These are phyloP conservation scores for Nasturtium officinale DNA, from an alignment of 345 rosid species.

Conservation along the genomic window DNA sequence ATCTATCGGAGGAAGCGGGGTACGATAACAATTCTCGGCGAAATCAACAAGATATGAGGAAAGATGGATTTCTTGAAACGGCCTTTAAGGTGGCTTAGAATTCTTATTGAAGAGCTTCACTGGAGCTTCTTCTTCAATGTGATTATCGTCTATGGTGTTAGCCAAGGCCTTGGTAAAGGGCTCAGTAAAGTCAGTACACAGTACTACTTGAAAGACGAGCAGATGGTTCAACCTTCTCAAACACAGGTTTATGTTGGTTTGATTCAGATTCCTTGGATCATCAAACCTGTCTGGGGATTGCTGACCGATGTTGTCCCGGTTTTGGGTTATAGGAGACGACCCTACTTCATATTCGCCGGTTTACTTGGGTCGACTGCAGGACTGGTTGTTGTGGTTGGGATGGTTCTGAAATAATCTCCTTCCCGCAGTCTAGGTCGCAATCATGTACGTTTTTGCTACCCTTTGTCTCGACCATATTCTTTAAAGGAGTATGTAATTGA, in stretches of 20 bases:
- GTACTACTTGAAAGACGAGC: conserved; percentile 78
- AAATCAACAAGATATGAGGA: conserved; percentile 7
- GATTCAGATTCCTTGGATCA: conserved; percentile 64
- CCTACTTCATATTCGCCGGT: conserved; percentile 70
- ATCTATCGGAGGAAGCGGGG: conserved; percentile 32
- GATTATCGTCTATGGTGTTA: conserved; percentile 63
- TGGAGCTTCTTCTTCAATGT: conserved; percentile 76
- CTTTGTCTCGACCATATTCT: conserved; percentile 10
- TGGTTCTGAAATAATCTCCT: conserved; percentile 53
- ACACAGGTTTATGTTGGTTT: conserved; percentile 55
- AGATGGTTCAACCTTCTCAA: conserved; percentile 67
- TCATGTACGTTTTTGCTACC: conserved; percentile 43
- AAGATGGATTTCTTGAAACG: conserved; percentile 43
- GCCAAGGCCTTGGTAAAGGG: conserved; percentile 64
- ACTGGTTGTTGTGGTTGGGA: conserved; percentile 54
- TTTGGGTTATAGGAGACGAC: conserved; percentile 61
- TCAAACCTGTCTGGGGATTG: conserved; percentile 77
- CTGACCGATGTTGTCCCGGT: conserved; percentile 66
- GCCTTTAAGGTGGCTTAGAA: conserved; percentile 52
- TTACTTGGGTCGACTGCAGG: conserved; percentile 60
- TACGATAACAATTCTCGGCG: not conserved
- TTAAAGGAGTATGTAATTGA: not conserved
- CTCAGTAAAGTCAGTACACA: conserved; percentile 59
- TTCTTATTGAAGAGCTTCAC: conserved; percentile 56
- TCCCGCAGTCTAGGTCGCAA: conserved; percentile 44